Evolutionary conservation across 2,329 filamentous ascomycete species (phyloP), one percentile per base, ranked within the genome.

Genomic region (Alternaria sp.): DNA sequence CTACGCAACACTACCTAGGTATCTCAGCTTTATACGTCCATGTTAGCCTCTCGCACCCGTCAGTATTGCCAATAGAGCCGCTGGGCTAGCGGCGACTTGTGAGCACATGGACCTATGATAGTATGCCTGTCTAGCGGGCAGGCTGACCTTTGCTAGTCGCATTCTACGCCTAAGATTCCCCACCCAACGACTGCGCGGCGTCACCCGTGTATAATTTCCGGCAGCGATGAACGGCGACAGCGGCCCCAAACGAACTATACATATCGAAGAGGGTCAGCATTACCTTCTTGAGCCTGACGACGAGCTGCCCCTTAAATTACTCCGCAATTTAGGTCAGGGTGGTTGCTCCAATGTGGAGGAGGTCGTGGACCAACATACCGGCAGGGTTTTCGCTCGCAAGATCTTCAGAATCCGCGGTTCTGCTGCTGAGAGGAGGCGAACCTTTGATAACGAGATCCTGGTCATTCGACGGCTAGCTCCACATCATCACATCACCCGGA

Each of bases 371-470:
- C 33, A 2, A n/a, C 8, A n/a, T 18, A 41, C 33, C 1, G 33
- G 33, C 9, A 3, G 0, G 15, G 33, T 41, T 2, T 41, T 41
- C 1, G 33, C 33, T 1, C 1, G 15, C 8, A 41, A 41, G 33
- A 15, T 41, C 8, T 41, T 18, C 4, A 5, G 3, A 3, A 0
- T 41, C 1, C 1, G 8, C 1, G 33, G 33, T 1, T 41, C 33
- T n/a, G 1, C 33, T 2, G 8, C 2, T 10, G 33, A 41, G 15
- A 41, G 33, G 4, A 1, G 3, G 2, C 15, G 33, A 0, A 1
- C 18, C 1, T 41, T 41, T 18, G 8, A 41, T 2, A 41, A 41
- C 8, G 33, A 41, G 33, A 2, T 41, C 9, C 5, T 3, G 2
- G 33, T 41, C 33, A 41, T 41, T 5, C 33, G 8, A 2, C 33